Evolutionary conservation across 371 early-diverging fungal genomes (phyloP), one percentile per base, ranked within the genome.

Genomic region (Cladochytrium tenue): DNA sequence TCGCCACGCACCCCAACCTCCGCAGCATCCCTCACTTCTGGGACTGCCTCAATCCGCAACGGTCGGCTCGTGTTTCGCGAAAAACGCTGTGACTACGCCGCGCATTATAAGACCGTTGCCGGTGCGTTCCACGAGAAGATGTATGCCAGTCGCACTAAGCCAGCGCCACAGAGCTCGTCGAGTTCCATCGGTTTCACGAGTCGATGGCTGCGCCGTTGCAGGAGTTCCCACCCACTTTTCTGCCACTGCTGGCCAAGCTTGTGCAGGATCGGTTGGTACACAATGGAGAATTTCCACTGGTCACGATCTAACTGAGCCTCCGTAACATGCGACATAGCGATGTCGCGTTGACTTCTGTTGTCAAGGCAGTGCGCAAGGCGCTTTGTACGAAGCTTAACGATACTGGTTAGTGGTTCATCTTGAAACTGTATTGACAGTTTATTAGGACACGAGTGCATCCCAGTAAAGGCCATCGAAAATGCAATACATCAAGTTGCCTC

Each of bases 231-330:
- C 36, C 1, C 56, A n/a, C 32, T 2, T 67, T 50, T 50, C 57
- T 52, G 7, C 23, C 35, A n/a, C 64, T 66, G 23, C 20, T 70
- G 3, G 66, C 70, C 15, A 70, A 66, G 50, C 56, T 66, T n/a
- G 61, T 70, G 28, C 66, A 70, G 53, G 70, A 66, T 26, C 65
- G 66, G 66, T 66, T 20, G 5, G 2, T 20, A n/a, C n/a, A n/a
- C n/a, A n/a, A n/a, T n/a, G n/a, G n/a, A n/a, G n/a, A n/a, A n/a
- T n/a, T n/a, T n/a, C n/a, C n/a, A n/a, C n/a, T n/a, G n/a, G n/a
- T n/a, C n/a, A n/a, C n/a, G n/a, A n/a, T n/a, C n/a, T n/a, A n/a
- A n/a, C n/a, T n/a, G n/a, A n/a, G n/a, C n/a, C n/a, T n/a, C n/a
- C n/a, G n/a, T n/a, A n/a, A n/a, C n/a, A n/a, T n/a, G n/a, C n/a